Base-by-base conservation (phyloP, 2,329 filamentous ascomycete genomes). In the Monilinia vaccinii-corymbosi region DNA sequence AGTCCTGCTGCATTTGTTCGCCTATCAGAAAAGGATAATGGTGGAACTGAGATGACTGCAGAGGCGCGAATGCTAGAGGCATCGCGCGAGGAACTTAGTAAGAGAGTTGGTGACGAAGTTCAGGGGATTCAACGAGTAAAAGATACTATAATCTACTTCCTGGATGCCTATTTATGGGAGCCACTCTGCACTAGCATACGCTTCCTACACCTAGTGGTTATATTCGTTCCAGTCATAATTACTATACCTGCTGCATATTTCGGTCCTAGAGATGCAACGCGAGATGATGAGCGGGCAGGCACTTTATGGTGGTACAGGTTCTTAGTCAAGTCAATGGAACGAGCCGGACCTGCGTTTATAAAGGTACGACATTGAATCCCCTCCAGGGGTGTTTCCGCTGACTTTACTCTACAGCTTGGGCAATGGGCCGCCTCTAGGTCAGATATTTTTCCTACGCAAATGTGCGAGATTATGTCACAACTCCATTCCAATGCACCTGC, bases 381-480 rank as follows among this genome's bases (percentile, higher is more conserved):
- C 23, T 3, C 31, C 50, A 9, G 56, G 23, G 8, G 16, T n/a
- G 5, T 10, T 14, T 42, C 9, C 40, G 21, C 52, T 65, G 56
- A 67, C 68, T 64, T 42, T 14, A 13, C 67, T 64, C 40, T 14
- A 13, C 67, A 92, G 85, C 83, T 99, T 58, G 94, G 94, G 18
- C 94, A 99, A 85, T 99, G 94, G 94, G 94, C 94, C 21, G 94
- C 94, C 3, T 97, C 94, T 6, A 82, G 94, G 71, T 89, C 92
- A 46, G 94, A 99, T 74, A 96, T 99, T 70, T 99, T 99, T 71
- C 94, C 94, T 1, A 88, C 82, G 25, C 86, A 97, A 73, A 85
- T 99, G 82, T 99, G 94, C 75, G 83, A 83, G 47, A 85, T 92
- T 71, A 94, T 99, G 93, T 96, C 92, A 1, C 89, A 91, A 63